Base-by-base conservation (phyloP, 2,329 filamentous ascomycete species). In the Xylaria polymorpha region DNA sequence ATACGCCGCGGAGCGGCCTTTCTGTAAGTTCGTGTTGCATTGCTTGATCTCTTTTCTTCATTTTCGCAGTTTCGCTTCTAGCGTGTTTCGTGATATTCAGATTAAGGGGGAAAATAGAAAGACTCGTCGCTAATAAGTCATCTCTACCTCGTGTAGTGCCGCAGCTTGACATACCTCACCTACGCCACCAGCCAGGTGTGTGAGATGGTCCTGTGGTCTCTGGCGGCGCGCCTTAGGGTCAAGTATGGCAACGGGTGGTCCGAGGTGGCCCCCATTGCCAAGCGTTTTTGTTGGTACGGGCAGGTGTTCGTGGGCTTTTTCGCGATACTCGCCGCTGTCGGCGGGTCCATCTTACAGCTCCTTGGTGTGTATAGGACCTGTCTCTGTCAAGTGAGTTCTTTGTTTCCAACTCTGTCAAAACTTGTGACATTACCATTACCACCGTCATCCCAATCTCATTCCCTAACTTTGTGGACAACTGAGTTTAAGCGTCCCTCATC, bases 161-260 rank as follows among this genome's bases (percentile, higher is more conserved):
- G 79, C 7, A 79, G 73, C 51, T 59, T 80, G 43, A 80, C 77
- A 3, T 79, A 80, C 55, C 69, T 80, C 2, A 51, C 80, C n/a
- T 81, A 80, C 58, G 76, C 75, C 41, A 63, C 77, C 22, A 77
- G 74, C 41, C 79, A 81, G 68, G 71, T 77, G 0, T 71, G 73
- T 51, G 76, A 78, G 69, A 77, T 80, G 70, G 61, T 69, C 2
- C 67, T 79, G 7, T 79, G 78, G 78, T 67, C 71, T 3, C 73
- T 73, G 56, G 75, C 77, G 39, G 75, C 74, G 15, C 68, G 73
- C 10, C 67, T 78, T n/a, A 72, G 72, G 43, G 69, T 77, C 14
- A 35, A 61, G 44, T 74, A 77, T 57, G 77, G 77, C 37, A 69
- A 69, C 15, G 66, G 68, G 3, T 79, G 78, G 77, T 74, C 72